Evolutionary conservation across 345 rosid genomes (phyloP), one percentile per base, ranked within the genome.

Genomic region (Theobroma cacao): DNA sequence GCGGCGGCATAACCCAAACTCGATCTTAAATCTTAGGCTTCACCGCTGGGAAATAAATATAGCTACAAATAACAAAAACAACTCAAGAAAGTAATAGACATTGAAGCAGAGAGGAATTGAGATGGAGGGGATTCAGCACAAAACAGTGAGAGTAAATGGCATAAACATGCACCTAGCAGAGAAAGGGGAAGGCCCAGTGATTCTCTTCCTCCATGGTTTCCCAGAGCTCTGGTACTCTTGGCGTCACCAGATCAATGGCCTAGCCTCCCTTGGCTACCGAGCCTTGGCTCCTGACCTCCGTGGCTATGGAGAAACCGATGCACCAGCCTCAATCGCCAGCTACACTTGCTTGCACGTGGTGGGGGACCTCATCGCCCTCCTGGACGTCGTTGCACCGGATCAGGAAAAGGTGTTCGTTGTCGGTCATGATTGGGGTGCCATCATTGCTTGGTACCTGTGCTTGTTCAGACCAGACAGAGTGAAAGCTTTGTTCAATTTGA

Each of bases 211-310:
- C 28, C 95, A 87, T 78, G 95, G 97, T 24, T 92, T 92, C 84
- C 94, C 97, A 28, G 94, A 92, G 78, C 81, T 87, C 33, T 90
- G 93, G 92, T 91, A 85, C 78, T 88, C 93, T 1, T 92, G 94
- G 97, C 89, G 93, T 61, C 90, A 91, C 73, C 94, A 89, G 83
- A 92, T 91, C 64, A 62, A 71, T 31, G 83, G 59, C 83, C 75
- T 89, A 74, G 87, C 90, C 22, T 66, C 78, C 74, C 86, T 75
- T 33, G 93, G 94, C 13, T 92, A 83, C 88, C 94, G 83, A 52
- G 90, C 79, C 0, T 84, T 92, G 36, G 93, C 94, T 20, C 97
- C 93, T 66, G 94, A 92, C 77, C 79, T 92, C 77, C 84, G 97
- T 59, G 97, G 97, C 79, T 90, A 81, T 72, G 91, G 80, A 7